Evolutionary conservation across 1,284 basidiomycete genomes (phyloP).

Genomic region (Schizophyllum commune): DNA sequence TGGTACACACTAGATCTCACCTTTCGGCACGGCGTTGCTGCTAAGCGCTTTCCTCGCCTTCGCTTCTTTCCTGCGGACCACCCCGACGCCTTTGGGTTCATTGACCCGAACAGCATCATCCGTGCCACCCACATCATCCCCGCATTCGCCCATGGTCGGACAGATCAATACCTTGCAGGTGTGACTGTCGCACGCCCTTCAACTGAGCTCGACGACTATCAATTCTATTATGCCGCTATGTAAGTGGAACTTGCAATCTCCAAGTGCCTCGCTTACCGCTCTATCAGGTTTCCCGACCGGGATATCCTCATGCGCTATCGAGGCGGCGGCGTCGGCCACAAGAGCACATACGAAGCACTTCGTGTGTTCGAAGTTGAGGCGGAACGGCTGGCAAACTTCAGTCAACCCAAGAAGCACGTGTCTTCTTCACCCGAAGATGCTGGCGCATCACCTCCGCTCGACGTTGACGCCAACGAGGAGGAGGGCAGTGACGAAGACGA

Average conservation of each 20-base stretch:
- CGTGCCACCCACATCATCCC: conserved; percentile 25
- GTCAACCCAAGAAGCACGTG: neutral
- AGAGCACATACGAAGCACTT: neutral
- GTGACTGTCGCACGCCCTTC: conserved; percentile 6
- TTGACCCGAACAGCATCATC: conserved; percentile 20
- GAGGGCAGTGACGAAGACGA: neutral
- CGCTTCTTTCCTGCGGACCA: conserved; percentile 14
- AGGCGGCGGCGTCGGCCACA: conserved; percentile 23
- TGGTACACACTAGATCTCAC: conserved; percentile 19
- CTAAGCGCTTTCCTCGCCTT: conserved; percentile 14
- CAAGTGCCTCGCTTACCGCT: neutral
- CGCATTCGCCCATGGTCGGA: conserved; percentile 18
- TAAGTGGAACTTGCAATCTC: conserved; percentile 10
- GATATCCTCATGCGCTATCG: conserved; percentile 26
- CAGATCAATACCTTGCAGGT: conserved; percentile 8
- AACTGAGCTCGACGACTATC: conserved; percentile 16
- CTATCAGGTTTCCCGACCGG: conserved; percentile 25
- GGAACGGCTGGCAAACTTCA: neutral
- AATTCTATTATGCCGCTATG: conserved; percentile 18
- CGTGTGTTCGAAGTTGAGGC: conserved; percentile 1
- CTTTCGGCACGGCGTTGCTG: conserved; percentile 8
- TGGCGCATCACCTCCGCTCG: neutral
- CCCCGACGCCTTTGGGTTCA: conserved; percentile 9
- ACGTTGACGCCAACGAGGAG: neutral
- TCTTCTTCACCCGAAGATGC: neutral